Conservation (phyloP, 1,139 yeast genomes). For the Blastobotrys arbuscula region DNA sequence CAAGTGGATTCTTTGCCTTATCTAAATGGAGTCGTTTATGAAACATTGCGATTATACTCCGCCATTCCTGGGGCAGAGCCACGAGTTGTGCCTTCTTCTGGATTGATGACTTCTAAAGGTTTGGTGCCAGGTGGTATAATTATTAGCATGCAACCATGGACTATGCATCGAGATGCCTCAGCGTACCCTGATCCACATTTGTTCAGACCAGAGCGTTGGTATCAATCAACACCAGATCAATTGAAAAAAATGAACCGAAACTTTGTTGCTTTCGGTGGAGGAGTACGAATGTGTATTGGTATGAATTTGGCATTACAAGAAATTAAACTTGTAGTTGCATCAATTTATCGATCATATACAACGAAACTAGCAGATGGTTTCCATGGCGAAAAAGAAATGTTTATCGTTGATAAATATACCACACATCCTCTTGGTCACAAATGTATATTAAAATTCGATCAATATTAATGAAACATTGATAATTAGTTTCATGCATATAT, state of each 20-base stretch:
- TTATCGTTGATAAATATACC: conserved; percentile 36
- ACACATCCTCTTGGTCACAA: conserved; percentile 33
- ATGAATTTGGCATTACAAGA: conserved; percentile 64
- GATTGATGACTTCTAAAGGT: conserved; percentile 23
- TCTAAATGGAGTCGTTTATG: conserved; percentile 53
- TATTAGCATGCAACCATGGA: conserved; percentile 62
- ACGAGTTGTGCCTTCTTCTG: conserved; percentile 41
- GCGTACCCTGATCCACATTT: conserved; percentile 48
- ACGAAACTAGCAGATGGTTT: conserved; percentile 31
- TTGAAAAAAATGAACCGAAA: conserved; percentile 45
- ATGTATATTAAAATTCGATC: conserved; percentile 18
- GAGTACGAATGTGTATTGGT: conserved; percentile 72
- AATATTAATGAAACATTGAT: no score
- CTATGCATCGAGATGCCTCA: conserved; percentile 49
- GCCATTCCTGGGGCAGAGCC: conserved; percentile 78
- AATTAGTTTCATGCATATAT: no score
- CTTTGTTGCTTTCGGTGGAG: conserved; percentile 69
- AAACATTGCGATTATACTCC: conserved; percentile 55
- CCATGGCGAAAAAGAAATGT: conserved; percentile 30
- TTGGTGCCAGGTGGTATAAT: conserved; percentile 50
- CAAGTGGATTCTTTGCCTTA: conserved; percentile 49
- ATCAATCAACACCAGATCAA: conserved; percentile 38
- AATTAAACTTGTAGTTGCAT: conserved; percentile 54
- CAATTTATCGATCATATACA: conserved; percentile 46
- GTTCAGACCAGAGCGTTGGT: conserved; percentile 63